Conservation (phyloP, 495 filamentous ascomycete genomes). For the Evansstolkia leycettana region DNA sequence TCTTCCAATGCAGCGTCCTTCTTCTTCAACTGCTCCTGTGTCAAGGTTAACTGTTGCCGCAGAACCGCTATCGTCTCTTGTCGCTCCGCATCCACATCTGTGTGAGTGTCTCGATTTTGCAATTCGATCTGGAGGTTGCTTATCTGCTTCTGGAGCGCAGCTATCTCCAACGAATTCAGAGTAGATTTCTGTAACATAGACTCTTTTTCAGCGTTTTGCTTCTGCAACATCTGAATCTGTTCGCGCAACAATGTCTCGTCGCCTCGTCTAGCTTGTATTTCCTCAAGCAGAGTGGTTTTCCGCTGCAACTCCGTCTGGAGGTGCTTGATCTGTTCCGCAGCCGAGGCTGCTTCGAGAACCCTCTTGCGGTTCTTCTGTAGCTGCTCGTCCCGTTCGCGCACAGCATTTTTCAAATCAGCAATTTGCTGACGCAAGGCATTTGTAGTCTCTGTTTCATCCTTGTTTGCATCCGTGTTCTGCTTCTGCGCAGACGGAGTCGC, state of each 20-base stretch:
- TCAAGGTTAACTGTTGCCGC: constrained; percentile 24
- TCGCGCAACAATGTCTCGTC: constrained; percentile 19
- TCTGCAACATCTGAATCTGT: constrained; percentile 20
- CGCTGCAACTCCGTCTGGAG: constrained; percentile 26
- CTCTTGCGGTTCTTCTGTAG: constrained; percentile 20
- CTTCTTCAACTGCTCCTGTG: constrained; percentile 28
- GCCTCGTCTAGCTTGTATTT: constrained; percentile 12
- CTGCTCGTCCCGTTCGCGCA: constrained; percentile 28
- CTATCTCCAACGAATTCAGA: constrained; percentile 10
- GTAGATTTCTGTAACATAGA: constrained; percentile 13
- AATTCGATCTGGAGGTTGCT: constrained; percentile 24
- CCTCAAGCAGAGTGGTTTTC: constrained; percentile 20
- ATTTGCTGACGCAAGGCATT: constrained; percentile 24
- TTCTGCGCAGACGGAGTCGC: constrained; percentile 22
- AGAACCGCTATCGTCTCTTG: constrained; percentile 25
- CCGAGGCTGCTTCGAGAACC: constrained; percentile 26
- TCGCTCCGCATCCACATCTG: constrained; percentile 17
- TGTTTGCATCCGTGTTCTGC: constrained; percentile 8
- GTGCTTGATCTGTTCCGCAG: constrained; percentile 26
- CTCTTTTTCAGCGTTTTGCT: constrained; percentile 19
- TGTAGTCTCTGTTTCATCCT: constrained; percentile 9
- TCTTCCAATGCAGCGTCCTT: constrained; percentile 27
- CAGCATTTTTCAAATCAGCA: constrained; percentile 18
- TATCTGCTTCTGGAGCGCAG: constrained; percentile 21
- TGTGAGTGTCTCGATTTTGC: constrained; percentile 12